phyloP scores from a whole-genome alignment of 805 yeast genomes.

The Suhomyces sp. region DNA sequence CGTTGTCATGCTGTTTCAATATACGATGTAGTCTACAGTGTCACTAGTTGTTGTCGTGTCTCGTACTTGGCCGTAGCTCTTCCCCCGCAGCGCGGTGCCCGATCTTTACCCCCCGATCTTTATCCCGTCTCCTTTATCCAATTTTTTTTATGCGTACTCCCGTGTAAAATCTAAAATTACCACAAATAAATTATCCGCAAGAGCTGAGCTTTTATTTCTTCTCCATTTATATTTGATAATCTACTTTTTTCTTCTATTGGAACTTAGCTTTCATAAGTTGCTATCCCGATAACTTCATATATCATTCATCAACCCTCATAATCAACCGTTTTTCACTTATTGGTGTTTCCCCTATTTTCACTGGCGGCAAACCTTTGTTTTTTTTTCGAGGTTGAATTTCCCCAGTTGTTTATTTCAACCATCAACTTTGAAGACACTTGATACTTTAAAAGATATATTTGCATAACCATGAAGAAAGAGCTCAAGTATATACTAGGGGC shows the following conservation, averaged over 20 bases:
- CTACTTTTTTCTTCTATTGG: not conserved
- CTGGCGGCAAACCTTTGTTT: not conserved
- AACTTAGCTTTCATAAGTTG: not conserved
- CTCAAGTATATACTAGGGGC: conserved; percentile 57
- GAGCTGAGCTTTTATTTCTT: not conserved
- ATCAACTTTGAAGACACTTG: not conserved
- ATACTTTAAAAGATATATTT: not conserved
- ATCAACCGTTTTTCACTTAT: too few species aligned
- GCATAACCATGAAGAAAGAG: conserved; percentile 56
- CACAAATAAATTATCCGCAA: not conserved
- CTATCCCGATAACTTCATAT: not conserved
- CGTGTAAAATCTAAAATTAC: not conserved
- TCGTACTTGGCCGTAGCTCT: not conserved
- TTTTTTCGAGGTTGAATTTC: not conserved
- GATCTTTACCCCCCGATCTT: not conserved
- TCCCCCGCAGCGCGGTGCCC: not conserved
- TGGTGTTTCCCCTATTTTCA: too few species aligned
- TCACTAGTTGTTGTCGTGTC: not conserved
- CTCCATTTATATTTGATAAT: not conserved
- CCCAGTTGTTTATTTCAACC: not conserved
- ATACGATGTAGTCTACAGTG: not conserved
- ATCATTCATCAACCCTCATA: not conserved
- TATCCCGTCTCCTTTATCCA: not conserved
- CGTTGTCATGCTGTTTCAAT: not conserved
- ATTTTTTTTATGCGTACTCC: not conserved